Evolutionary conservation across 2,329 filamentous ascomycete genomes (phyloP).

Genomic region (Xylariomycetidae sp.): DNA sequence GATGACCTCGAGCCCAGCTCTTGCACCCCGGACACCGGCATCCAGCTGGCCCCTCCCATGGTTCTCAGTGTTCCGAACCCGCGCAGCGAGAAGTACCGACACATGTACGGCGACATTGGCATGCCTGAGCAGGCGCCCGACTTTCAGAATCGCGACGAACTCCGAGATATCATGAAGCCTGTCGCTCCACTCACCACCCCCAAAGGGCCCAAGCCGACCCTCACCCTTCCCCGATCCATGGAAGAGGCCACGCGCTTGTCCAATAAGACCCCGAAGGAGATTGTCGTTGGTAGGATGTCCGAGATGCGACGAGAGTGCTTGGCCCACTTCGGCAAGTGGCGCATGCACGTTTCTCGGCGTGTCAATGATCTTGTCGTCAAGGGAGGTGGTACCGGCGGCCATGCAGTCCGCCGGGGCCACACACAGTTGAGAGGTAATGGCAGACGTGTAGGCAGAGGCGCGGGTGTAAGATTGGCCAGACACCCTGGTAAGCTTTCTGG

Average conservation of each 20-base stretch:
- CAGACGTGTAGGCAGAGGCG: conserved; percentile 29
- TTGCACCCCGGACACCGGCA: conserved; percentile 17
- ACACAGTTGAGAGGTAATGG: conserved; percentile 24
- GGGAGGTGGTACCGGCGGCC: conserved; percentile 28
- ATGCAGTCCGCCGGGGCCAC: conserved; percentile 16
- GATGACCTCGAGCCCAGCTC: conserved; percentile 36
- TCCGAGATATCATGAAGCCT: conserved; percentile 13
- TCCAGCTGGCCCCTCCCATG: conserved; percentile 21
- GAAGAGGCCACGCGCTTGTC: conserved; percentile 24
- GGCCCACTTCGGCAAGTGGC: conserved; percentile 75
- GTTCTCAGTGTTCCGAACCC: conserved; percentile 31
- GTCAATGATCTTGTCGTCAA: conserved; percentile 61
- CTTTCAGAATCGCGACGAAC: conserved; percentile 15
- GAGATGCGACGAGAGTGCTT: conserved; percentile 66
- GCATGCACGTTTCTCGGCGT: conserved; percentile 60
- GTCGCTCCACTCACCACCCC: conserved; percentile 1
- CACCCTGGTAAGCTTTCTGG: conserved; percentile 29
- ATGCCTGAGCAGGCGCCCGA: conserved; percentile 12
- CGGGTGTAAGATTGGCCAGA: conserved; percentile 25
- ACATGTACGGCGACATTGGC: conserved; percentile 20
- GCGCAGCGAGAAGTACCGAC: conserved; percentile 23
- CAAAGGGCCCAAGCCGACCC: conserved; percentile 5
- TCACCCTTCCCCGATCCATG: conserved; percentile 24
- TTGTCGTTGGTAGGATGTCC: conserved; percentile 33
- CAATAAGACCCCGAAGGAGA: conserved; percentile 32